Conservation (phyloP, 352 stramenopile species). For the Phytopythium mirpurense region DNA sequence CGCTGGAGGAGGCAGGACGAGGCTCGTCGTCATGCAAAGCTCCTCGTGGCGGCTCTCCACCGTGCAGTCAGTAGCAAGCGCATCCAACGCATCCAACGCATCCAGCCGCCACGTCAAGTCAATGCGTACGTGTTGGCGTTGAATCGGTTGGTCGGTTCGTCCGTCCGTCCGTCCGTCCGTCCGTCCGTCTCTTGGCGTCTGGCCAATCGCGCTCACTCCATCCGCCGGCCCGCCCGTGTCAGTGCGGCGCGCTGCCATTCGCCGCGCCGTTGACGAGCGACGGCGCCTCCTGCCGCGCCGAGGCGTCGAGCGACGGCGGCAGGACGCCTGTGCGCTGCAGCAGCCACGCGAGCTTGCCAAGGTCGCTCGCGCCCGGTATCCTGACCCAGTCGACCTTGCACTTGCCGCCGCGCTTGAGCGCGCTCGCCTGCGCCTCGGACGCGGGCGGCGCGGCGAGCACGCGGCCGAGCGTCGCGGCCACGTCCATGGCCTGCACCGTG, state of each 20-base stretch:
- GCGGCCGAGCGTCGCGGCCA: constrained; percentile 20
- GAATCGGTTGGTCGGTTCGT: too few species aligned
- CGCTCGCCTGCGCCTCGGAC: constrained; percentile 23
- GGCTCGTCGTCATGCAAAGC: too few species aligned
- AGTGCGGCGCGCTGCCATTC: constrained; percentile 1
- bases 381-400: constrained; percentile 70
- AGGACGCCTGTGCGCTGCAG: constrained; percentile 61
- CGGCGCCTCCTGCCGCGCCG: neutral
- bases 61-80: too few species aligned
- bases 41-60: too few species aligned
- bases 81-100: too few species aligned
- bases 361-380: constrained; percentile 74
- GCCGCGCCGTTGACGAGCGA: neutral
- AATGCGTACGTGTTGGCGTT: neutral
- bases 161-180: too few species aligned
- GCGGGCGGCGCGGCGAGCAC: constrained; percentile 49
- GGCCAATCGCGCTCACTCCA: neutral
- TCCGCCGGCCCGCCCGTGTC: too few species aligned
- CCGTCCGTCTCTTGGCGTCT: too few species aligned
- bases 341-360: constrained; percentile 67
- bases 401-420: constrained; percentile 36
- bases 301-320: neutral
- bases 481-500: constrained; percentile 61
- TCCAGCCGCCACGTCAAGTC: neutral
- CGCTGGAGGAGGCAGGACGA: too few species aligned